Evolutionary conservation across 768 basidiomycete genomes (phyloP).

Genomic region (Amanita phalloides): DNA sequence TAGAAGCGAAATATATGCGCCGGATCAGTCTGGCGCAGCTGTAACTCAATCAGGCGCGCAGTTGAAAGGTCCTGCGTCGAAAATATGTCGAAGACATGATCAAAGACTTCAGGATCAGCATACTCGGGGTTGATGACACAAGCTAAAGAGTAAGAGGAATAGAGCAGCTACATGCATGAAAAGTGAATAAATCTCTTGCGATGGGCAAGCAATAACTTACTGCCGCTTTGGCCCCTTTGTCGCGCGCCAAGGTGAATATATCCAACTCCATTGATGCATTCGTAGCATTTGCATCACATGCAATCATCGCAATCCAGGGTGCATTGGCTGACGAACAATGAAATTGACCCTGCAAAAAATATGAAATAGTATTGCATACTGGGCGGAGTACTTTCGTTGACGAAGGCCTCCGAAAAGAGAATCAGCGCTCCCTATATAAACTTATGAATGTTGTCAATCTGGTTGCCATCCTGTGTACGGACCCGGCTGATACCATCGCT

Average conservation of each 20-base stretch:
- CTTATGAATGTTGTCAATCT: conserved; percentile 4
- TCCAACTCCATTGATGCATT: conserved; percentile 49
- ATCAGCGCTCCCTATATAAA: conserved; percentile 61
- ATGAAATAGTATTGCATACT: conserved; percentile 19
- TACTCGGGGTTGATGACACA: conserved; percentile 74
- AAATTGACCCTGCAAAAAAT: conserved; percentile 3
- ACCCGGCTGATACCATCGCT: conserved; percentile 49
- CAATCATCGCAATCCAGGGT: conserved; percentile 87
- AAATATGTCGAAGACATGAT: conserved; percentile 69
- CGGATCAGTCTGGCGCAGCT: conserved; percentile 49
- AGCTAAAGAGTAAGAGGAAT: conserved; percentile 59
- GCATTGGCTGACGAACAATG: conserved; percentile 40
- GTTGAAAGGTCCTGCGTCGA: conserved; percentile 54
- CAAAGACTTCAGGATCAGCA: conserved; percentile 47
- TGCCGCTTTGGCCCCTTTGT: conserved; percentile 72
- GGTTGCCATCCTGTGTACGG: conserved; percentile 1
- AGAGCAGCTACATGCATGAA: conserved; percentile 46
- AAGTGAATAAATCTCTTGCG: not conserved
- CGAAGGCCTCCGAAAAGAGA: conserved; percentile 64
- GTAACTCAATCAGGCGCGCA: conserved; percentile 44
- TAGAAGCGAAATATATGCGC: conserved; percentile 44
- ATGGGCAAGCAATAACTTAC: conserved; percentile 27
- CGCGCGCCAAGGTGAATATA: conserved; percentile 72
- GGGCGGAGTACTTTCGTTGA: conserved; percentile 37
- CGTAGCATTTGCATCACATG: conserved; percentile 74